Base-by-base conservation (phyloP, 2,329 filamentous ascomycete genomes). In the Aspergillus novoparasiticus region DNA sequence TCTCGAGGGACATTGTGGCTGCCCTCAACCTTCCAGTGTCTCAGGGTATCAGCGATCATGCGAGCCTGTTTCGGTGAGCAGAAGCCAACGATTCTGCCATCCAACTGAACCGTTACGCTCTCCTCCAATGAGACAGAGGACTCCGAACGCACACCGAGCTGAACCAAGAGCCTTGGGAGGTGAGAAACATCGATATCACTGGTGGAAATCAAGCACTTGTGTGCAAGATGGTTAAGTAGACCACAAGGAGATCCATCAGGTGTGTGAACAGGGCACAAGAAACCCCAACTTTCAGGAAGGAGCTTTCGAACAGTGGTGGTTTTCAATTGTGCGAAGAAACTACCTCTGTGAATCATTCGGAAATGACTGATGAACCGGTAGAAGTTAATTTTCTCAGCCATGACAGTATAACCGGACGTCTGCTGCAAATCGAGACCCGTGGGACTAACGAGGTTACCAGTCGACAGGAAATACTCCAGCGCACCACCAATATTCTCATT, bases 361-460 rank as follows among this genome's bases (percentile, higher is more conserved):
- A 99, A 99, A 79, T 99, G 95, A 78, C 92, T 95, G 81, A 99
- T 96, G 82, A 98, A 99, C 72, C 95, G 92, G 73, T 96, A 88
- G 77, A 98, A 99, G 82, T 99, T 99, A 76, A 99, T 94, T 85
- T 98, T 98, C 77, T 99, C 95, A 3, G 95, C 95, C 58, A 98
- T 94, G 57, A 99, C 93, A 0, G 93, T 96, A 78, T 96, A 99
- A 66, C 95, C 95, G 14, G 94, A 95, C 0, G 90, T 90, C 79
- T 99, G 95, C 75, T 98, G 95, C 73, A 97, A 79, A 84, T 99
- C 95, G 46, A 99, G 85, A 68, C 95, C 95, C 34, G 92, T 96
- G 16, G 92, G 89, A 82, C 92, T 96, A 73, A 93, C 88, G 53
- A 99, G 82, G 73, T 99, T 99, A 70, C 95, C 95, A 0, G 95